Conservation (phyloP, 306 rosid genomes). For the Parietaria judaica region DNA sequence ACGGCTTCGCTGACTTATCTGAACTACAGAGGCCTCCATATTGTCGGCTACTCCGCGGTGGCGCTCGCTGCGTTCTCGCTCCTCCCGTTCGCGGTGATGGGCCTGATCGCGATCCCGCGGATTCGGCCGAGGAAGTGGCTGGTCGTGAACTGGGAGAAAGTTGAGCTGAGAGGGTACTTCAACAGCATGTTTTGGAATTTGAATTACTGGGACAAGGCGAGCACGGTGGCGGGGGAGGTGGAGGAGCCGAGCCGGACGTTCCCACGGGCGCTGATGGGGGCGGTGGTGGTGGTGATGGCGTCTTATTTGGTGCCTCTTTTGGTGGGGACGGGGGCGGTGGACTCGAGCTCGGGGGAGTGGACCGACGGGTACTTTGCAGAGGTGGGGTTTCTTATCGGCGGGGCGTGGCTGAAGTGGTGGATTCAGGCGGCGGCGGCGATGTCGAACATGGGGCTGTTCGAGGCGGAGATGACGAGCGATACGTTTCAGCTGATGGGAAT, state of each 20-base stretch:
- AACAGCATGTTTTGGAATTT: conserved; percentile 70
- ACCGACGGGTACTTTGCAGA: conserved; percentile 63
- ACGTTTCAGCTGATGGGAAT: conserved; percentile 68
- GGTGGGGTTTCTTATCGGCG: conserved; percentile 42
- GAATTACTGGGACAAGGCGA: conserved; percentile 64
- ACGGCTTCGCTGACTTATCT: conserved; percentile 45
- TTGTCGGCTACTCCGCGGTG: conserved; percentile 57
- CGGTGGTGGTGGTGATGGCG: conserved; percentile 39
- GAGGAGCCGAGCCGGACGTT: conserved; percentile 49
- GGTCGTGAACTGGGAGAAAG: conserved; percentile 30
- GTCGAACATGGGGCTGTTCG: conserved; percentile 71
- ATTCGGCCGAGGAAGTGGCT: conserved; percentile 47
- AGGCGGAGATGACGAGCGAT: conserved; percentile 68
- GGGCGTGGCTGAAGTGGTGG: conserved; percentile 56
- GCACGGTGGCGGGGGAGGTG: conserved; percentile 62
- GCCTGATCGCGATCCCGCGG: conserved; percentile 42
- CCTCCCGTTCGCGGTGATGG: conserved; percentile 57
- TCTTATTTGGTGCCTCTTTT: conserved; percentile 56
- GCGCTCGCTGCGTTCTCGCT: conserved; percentile 52
- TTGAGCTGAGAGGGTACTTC: conserved; percentile 52
- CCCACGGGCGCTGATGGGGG: conserved; percentile 52
- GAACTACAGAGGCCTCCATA: conserved; percentile 56
- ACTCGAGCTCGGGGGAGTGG: conserved; percentile 36
- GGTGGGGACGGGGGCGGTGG: conserved; percentile 48
- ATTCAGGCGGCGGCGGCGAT: conserved; percentile 54